Evolutionary conservation across 805 yeast genomes (phyloP).

Genomic region (Kodamaea jinghongensis): DNA sequence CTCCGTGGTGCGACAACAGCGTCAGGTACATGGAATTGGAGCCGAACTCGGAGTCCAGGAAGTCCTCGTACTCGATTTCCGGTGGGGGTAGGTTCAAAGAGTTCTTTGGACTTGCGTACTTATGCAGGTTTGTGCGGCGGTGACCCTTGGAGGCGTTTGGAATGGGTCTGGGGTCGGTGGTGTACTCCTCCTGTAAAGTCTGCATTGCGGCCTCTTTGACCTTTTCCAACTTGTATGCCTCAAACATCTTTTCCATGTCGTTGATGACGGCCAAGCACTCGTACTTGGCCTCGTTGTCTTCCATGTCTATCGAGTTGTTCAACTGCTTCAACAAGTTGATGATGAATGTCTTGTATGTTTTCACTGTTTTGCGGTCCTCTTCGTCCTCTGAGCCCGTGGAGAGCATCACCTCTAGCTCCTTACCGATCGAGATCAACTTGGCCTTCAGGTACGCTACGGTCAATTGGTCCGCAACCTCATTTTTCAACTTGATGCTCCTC

Average conservation of each 20-base stretch:
- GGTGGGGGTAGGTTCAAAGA: background rate
- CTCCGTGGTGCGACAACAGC: conserved; percentile 18
- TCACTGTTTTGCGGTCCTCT: conserved; percentile 21
- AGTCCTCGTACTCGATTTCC: conserved; percentile 13
- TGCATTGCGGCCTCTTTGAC: conserved; percentile 18
- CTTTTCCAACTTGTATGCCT: conserved; percentile 42
- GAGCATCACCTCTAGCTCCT: conserved; percentile 52
- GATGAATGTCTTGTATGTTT: conserved; percentile 57
- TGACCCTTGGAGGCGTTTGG: conserved; percentile 1
- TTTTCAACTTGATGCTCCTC: conserved; percentile 48
- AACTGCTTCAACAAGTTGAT: conserved; percentile 56
- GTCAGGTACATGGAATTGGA: conserved; percentile 22
- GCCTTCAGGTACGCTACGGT: conserved; percentile 64
- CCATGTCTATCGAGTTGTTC: conserved; percentile 49
- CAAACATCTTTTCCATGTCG: conserved; percentile 75
- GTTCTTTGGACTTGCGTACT: conserved; percentile 8
- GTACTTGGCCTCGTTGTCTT: conserved; percentile 56
- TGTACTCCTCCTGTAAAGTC: conserved; percentile 1
- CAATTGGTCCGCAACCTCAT: conserved; percentile 49
- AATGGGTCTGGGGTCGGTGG: background rate
- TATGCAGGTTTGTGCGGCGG: conserved; percentile 4
- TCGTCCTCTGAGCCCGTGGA: conserved; percentile 30
- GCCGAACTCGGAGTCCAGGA: conserved; percentile 28
- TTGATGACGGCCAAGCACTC: conserved; percentile 66
- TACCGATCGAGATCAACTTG: conserved; percentile 61